These are phyloP conservation scores for Venturiaceae sp. DNA, from an alignment of 2,329 filamentous ascomycete genomes.

Conservation along the genomic window DNA sequence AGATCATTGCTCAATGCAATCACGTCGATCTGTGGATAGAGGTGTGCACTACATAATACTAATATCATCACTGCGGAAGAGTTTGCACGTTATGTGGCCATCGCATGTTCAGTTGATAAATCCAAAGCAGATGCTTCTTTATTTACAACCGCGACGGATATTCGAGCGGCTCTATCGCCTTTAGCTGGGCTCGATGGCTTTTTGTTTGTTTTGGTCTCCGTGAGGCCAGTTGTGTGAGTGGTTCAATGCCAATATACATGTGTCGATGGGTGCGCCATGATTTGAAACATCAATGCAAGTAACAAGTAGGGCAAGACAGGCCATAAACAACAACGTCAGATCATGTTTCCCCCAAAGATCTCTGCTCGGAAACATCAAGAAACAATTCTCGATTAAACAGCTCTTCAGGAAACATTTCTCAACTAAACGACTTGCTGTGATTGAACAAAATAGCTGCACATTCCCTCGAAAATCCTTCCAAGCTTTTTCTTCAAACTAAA, in stretches of 20 bases:
- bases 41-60: not conserved
- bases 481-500: not conserved
- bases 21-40: not conserved
- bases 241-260: not conserved
- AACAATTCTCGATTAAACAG: not conserved
- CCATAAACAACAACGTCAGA: not conserved
- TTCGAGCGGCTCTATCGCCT: not conserved
- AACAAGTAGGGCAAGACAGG: not conserved
- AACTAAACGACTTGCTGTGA: not conserved
- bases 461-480: not conserved
- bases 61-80: not conserved
- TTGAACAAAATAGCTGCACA: not conserved
- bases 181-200: not conserved
- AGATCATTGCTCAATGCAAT: not conserved
- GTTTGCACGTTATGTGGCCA: not conserved
- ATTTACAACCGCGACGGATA: not conserved
- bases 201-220: not conserved
- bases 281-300: conserved; percentile 1
- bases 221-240: not conserved
- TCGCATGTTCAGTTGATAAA: not conserved
- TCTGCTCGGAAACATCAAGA: not conserved
- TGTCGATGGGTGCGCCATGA: not conserved
- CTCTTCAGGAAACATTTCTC: not conserved
- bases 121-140: not conserved
- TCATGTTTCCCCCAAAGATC: not conserved